These are phyloP conservation scores for Yamadazyma dendronema DNA, from an alignment of 1,139 yeast species.

Conservation along the genomic window DNA sequence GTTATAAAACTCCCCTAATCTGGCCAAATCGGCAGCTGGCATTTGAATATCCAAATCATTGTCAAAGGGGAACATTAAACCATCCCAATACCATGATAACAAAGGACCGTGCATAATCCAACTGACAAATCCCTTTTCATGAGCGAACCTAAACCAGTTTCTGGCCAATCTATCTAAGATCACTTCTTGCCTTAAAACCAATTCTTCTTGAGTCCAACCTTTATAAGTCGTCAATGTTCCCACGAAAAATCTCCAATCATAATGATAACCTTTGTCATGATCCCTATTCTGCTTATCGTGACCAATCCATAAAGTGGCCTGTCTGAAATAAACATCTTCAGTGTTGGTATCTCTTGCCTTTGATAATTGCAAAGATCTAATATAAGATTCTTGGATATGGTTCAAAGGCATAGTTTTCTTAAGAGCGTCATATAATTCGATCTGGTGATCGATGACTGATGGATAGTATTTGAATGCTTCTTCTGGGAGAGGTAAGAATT, in stretches of 20 bases:
- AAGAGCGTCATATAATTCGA: constrained; percentile 13
- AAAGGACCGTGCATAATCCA: constrained; percentile 40
- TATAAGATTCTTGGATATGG: constrained; percentile 17
- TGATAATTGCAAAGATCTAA: constrained; percentile 22
- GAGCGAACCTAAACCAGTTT: constrained; percentile 30
- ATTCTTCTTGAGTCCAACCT: constrained; percentile 21
- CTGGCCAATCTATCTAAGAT: constrained; percentile 27
- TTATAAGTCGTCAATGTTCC: constrained; percentile 30
- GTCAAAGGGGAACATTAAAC: constrained; percentile 33
- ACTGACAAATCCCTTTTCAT: constrained; percentile 31
- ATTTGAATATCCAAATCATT: constrained; percentile 31
- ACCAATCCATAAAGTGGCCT: constrained; percentile 16
- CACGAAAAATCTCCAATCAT: constrained; percentile 70
- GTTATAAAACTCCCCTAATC: constrained; percentile 29
- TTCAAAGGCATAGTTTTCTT: constrained; percentile 4
- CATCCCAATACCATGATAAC: constrained; percentile 40
- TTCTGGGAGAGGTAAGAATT: constrained; percentile 12
- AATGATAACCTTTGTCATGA: constrained; percentile 49
- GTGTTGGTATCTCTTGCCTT: constrained; percentile 16
- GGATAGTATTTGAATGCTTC: constrained; percentile 22
- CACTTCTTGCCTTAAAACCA: constrained; percentile 20
- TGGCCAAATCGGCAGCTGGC: constrained; percentile 28
- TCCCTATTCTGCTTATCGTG: constrained; percentile 16
- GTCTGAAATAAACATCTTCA: constrained; percentile 24
- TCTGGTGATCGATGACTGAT: constrained; percentile 16